Evolutionary conservation across 1,284 basidiomycete species (phyloP).

Genomic region (Cutaneotrichosporon mucoides): DNA sequence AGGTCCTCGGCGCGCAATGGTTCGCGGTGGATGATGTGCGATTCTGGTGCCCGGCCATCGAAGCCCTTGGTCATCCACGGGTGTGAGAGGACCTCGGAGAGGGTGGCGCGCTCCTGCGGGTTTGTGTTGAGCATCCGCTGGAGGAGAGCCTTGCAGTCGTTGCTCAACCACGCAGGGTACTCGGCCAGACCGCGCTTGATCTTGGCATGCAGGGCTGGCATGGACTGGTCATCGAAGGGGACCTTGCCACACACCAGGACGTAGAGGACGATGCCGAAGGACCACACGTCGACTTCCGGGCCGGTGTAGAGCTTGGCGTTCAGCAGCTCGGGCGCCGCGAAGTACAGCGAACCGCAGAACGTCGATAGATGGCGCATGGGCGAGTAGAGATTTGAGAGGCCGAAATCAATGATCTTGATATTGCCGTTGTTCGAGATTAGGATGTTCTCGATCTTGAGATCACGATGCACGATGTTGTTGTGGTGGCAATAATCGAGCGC

Average conservation of each 20-base stretch:
- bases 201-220: conserved; percentile 98
- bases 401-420: conserved; percentile 99
- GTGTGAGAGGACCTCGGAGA: conserved; percentile 82
- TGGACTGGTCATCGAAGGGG: conserved; percentile 97
- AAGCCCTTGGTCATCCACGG: conserved; percentile 95
- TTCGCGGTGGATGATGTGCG: conserved; percentile 81
- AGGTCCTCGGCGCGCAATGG: conserved; percentile 83
- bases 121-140: conserved; percentile 96
- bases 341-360: conserved; percentile 96
- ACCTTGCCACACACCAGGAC: conserved; percentile 98
- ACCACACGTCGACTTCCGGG: conserved; percentile 98
- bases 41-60: conserved; percentile 64
- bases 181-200: conserved; percentile 97
- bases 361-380: conserved; percentile 79
- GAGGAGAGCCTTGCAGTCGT: conserved; percentile 91
- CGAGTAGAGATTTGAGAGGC: conserved; percentile 93
- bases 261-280: conserved; percentile 95
- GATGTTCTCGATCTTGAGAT: conserved; percentile 99
- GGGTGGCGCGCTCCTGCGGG: conserved; percentile 74
- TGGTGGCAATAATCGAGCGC: conserved; percentile 96
- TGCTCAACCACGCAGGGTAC: conserved; percentile 93
- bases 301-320: conserved; percentile 96
- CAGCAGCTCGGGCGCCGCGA: conserved; percentile 93
- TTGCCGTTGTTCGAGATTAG: conserved; percentile 97
- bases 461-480: conserved; percentile 93